Percentiles rank a stretch among this genome's conserved stretches.
phyloP scores from a whole-genome alignment of 2,329 filamentous ascomycete species.

The Aspergillus fumigatus region DNA sequence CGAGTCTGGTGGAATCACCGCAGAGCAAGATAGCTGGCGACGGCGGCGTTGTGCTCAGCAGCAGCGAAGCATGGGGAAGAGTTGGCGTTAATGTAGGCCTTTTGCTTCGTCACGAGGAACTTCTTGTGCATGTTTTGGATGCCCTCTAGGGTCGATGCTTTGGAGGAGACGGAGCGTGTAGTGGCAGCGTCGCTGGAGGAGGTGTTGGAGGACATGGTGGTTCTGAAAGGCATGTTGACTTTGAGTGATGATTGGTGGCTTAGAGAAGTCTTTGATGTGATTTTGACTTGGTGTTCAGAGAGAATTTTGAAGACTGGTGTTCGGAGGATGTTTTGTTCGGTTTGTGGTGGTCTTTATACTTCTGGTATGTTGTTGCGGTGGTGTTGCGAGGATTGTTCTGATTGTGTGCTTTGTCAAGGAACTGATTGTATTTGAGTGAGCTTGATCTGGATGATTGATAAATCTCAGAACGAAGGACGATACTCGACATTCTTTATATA shows the following conservation, averaged over 20 bases:
- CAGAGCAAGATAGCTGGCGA: constrained; percentile 19
- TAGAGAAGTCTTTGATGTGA: constrained; percentile 1
- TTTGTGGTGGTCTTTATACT: background rate
- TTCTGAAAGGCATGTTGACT: background rate
- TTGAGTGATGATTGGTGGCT: background rate
- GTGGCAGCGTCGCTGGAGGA: constrained; percentile 17
- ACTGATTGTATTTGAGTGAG: background rate
- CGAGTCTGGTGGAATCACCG: constrained; percentile 11
- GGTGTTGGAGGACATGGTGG: constrained; percentile 10
- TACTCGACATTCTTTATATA: background rate
- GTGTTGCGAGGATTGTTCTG: background rate
- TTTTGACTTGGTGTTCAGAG: background rate
- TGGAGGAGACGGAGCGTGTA: constrained; percentile 20
- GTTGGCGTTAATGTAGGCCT: constrained; percentile 2
- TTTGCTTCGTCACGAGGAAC: constrained; percentile 16
- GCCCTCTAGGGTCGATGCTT: constrained; percentile 21
- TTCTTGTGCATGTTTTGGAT: constrained; percentile 13
- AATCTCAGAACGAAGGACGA: background rate
- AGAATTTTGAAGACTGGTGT: background rate
- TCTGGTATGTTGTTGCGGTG: background rate
- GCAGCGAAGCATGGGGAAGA: background rate
- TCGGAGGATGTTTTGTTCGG: background rate
- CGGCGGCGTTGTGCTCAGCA: constrained; percentile 18
- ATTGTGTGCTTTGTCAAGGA: background rate
- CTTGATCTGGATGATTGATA: background rate